A percentile compares a stretch with the other conserved stretches of the same genome.
Evolutionary conservation across 306 rosid genomes (phyloP).

Genomic region (Prinsepia uniflora): DNA sequence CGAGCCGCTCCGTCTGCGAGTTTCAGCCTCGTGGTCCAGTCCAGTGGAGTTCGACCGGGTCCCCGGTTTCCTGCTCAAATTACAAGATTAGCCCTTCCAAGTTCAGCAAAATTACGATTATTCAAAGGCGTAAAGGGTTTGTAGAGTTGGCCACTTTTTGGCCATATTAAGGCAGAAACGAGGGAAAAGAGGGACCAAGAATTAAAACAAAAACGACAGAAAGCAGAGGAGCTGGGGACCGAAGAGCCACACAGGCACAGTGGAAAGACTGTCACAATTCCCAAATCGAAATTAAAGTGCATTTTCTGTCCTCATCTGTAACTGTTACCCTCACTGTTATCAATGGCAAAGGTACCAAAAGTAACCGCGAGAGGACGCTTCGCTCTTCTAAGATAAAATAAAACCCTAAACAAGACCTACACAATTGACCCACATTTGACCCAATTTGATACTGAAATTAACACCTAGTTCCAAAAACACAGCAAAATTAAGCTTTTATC

Average conservation of each 20-base stretch:
- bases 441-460: too few relatives aligned
- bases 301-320: constrained; percentile 14
- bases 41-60: constrained; percentile 85
- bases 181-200: constrained; percentile 18
- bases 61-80: constrained; percentile 67
- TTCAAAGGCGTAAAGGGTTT: neutral
- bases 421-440: neutral
- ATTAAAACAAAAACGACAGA: constrained; percentile 35
- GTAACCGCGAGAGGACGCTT: neutral
- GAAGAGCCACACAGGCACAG: neutral
- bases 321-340: constrained; percentile 15
- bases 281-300: constrained; percentile 32
- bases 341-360: neutral
- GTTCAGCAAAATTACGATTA: constrained; percentile 13
- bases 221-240: constrained; percentile 2
- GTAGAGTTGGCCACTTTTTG: constrained; percentile 13
- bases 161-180: constrained; percentile 9
- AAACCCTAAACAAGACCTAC: neutral
- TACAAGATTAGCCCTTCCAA: neutral
- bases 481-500: neutral
- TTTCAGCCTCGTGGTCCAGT: constrained; percentile 81
- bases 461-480: neutral
- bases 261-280: constrained; percentile 25
- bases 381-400: neutral
- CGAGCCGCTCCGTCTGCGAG: constrained; percentile 75